Conservation (phyloP, 192 early-diverging fungal genomes). For the Chytriomyces sp. region DNA sequence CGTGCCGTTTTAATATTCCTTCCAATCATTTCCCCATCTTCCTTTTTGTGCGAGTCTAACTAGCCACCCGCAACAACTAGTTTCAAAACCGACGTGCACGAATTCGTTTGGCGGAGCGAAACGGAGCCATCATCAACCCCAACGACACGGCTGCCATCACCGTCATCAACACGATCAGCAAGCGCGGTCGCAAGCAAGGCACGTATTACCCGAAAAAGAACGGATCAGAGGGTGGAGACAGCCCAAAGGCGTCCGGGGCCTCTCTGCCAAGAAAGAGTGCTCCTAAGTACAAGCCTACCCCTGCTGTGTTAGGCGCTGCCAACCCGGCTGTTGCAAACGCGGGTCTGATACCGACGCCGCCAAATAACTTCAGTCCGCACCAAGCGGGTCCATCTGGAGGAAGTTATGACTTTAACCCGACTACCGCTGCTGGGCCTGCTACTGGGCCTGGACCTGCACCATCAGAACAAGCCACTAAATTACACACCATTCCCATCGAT, state of each 20-base stretch:
- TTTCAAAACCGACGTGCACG: slow-evolving; percentile 18
- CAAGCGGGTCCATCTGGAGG: too few relatives aligned
- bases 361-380: too few relatives aligned
- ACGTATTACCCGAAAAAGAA: background rate
- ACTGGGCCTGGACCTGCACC: too few relatives aligned
- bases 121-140: slow-evolving; percentile 9
- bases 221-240: background rate
- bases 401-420: too few relatives aligned
- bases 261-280: background rate
- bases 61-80: background rate
- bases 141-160: slow-evolving; percentile 12
- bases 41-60: background rate
- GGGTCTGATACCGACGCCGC: background rate
- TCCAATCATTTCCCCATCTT: background rate
- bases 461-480: too few relatives aligned
- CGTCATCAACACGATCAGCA: slow-evolving; percentile 6
- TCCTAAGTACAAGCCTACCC: slow-evolving; percentile 18
- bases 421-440: too few relatives aligned
- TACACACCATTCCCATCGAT: slow-evolving; percentile 20
- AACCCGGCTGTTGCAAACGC: background rate
- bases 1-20: background rate
- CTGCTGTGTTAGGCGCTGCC: background rate
- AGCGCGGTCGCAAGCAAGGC: slow-evolving; percentile 14
- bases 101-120: slow-evolving; percentile 15
- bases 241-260: background rate